Evolutionary conservation across 441 rosid species (phyloP), one percentile per base, ranked within the genome.

Genomic region (Erodium texanum): DNA sequence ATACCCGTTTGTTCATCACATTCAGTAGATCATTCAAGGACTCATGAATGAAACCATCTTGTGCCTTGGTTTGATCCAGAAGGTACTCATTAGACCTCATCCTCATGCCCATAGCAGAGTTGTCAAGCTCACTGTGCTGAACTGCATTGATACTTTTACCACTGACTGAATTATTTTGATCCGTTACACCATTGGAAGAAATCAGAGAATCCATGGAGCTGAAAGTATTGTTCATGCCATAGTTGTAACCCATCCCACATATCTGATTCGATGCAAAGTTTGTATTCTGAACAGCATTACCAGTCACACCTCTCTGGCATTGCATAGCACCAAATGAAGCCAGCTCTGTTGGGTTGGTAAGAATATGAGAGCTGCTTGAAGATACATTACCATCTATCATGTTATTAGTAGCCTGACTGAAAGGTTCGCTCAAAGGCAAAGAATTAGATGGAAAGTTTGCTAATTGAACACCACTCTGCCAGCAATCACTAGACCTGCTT

Each of bases 1-100:
- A 70, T 81, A 91, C 99, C 89, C 78, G 86, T 76, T 87, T 88
- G 74, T 84, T 74, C 88, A 87, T 82, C 66, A 81, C 81, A 64
- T 72, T 82, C 92, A 87, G 74, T 43, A 93, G 78, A 58, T 87
- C 95, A 65, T 88, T 95, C 64, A 88, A 71, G 36, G 89, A 77
- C 3, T 85, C 93, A 0, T 82, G 88, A 18, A 72, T 58, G 66
- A 84, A 82, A 64, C 77, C 78, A 76, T 80, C 82, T 7, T 77
- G 84, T 19, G 85, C 48, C 79, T 84, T 84, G 6, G 71, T 71
- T 73, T 81, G 86, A 48, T 82, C 89, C 68, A 71, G 62, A 24
- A 76, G 73, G 73, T 65, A 80, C 65, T 78, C 82, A 18, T 59
- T 74, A 12, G 84, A 70, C 74, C 79, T 84, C 77, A 77, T 67